A percentile compares a stretch with the other conserved stretches of the same genome.
Evolutionary conservation across 176 grass and related monocot genomes (phyloP).

Genomic region (Stipa capillata): DNA sequence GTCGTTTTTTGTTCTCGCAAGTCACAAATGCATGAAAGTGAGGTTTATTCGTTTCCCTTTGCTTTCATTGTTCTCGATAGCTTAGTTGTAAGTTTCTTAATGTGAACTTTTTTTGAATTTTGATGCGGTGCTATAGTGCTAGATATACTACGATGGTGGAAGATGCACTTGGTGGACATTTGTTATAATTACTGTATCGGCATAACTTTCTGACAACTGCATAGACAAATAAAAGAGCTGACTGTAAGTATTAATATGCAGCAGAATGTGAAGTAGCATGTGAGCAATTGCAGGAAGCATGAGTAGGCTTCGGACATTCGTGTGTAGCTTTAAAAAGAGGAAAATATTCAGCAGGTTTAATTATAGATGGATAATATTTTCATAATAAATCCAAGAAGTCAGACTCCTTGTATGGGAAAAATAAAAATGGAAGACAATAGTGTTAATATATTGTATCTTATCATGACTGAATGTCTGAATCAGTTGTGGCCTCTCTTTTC

Average conservation of each 20-base stretch:
- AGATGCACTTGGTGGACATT: neutral
- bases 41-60: neutral
- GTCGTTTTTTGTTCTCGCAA: neutral
- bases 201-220: neutral
- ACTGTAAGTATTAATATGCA: neutral
- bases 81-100: neutral
- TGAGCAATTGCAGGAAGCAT: conserved; percentile 7
- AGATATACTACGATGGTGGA: neutral
- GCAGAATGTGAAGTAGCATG: neutral
- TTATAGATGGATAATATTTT: neutral
- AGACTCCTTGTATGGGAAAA: neutral
- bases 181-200: neutral
- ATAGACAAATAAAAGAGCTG: neutral
- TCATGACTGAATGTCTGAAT: neutral
- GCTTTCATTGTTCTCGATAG: neutral
- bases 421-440: neutral
- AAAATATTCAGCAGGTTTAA: neutral
- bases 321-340: neutral
- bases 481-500: neutral
- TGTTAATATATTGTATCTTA: neutral
- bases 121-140: neutral
- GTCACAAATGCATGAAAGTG: neutral
- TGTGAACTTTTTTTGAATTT: neutral
- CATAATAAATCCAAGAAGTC: neutral
- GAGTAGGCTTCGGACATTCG: neutral